These are phyloP conservation scores for Pythium utonaiense DNA, from an alignment of 352 stramenopile genomes.

Conservation along the genomic window DNA sequence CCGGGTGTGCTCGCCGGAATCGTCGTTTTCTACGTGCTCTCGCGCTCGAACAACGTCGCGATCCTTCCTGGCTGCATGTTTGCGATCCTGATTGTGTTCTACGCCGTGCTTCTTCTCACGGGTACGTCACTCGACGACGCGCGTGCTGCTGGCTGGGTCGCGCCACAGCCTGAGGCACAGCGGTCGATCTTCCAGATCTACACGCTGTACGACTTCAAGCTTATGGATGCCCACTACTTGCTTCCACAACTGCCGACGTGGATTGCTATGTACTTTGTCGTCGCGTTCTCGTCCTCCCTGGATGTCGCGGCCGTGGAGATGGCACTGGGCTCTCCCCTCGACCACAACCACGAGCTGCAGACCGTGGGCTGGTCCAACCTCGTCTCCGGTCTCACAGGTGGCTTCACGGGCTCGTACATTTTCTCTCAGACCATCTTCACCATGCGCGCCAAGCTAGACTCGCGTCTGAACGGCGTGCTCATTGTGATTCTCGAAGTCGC, in stretches of 20 bases:
- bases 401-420: constrained; percentile 99
- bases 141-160: constrained; percentile 91
- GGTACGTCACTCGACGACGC: constrained; percentile 85
- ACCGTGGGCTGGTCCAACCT: constrained; percentile 97
- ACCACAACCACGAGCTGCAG: constrained; percentile 95
- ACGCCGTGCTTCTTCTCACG: constrained; percentile 71
- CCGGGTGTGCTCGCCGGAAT: constrained; percentile 84
- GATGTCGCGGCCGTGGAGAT: constrained; percentile 98
- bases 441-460: constrained; percentile 72
- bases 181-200: constrained; percentile 75
- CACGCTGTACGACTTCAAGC: constrained; percentile 68
- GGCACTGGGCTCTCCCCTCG: constrained; percentile 89
- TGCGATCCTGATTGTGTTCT: constrained; percentile 77
- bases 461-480: constrained; percentile 62
- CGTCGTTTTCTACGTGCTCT: constrained; percentile 81
- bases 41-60: constrained; percentile 75
- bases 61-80: constrained; percentile 91
- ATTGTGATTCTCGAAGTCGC: constrained; percentile 75
- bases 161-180: constrained; percentile 53
- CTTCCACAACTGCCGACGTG: constrained; percentile 84
- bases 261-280: constrained; percentile 98
- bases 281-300: constrained; percentile 96
- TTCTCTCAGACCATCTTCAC: constrained; percentile 97
- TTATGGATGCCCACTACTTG: constrained; percentile 58
- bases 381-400: constrained; percentile 92